Evolutionary conservation across 1,284 basidiomycete species (phyloP), one percentile per base, ranked within the genome.

Genomic region (Bondarzewia mesenterica): DNA sequence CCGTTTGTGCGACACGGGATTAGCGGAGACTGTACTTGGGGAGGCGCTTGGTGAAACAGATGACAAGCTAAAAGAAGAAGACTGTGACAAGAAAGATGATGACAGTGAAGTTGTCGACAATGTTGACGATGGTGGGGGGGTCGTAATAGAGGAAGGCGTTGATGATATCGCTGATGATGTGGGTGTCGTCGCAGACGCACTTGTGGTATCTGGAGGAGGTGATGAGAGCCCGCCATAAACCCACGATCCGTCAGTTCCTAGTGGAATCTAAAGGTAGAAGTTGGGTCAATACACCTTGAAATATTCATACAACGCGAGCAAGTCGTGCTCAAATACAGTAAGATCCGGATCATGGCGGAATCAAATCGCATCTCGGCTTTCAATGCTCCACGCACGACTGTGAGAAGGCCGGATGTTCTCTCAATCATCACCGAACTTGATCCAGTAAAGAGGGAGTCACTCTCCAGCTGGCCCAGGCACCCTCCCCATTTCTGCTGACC

Each of bases 211-310:
- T 23, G 61, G 58, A 20, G 70, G 62, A 20, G 81, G 80, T 25
- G 76, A 62, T 20, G 76, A 72, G 18, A 74, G 66, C 36, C 84
- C 84, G 52, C 84, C 84, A 55, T 75, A 87, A 15, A 74, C 76
- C 74, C 79, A 87, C 14, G 63, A 62, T 22, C 71, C 70, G 50
- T 82, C 67, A 14, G 77, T 67, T 42, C 77, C 78, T 27, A 87
- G 67, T 38, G 84, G 85, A 54, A 87, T 85, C 84, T 85, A 53
- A 53, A 56, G 70, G 29, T 35, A 15, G 35, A 10, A 2, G 16
- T 18, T 1, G 8, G 8, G 38, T 40, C 1, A 40, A 18, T 15
- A 40, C 7, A 22, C 16, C 15, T 40, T n/a, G 0, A 32, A n/a
- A 32, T n/a, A 32, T 32, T 32, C 29, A 32, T n/a, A n/a, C n/a